Evolutionary conservation across 2,329 filamentous ascomycete genomes (phyloP).

Genomic region (Sporothrix dimorphospora): DNA sequence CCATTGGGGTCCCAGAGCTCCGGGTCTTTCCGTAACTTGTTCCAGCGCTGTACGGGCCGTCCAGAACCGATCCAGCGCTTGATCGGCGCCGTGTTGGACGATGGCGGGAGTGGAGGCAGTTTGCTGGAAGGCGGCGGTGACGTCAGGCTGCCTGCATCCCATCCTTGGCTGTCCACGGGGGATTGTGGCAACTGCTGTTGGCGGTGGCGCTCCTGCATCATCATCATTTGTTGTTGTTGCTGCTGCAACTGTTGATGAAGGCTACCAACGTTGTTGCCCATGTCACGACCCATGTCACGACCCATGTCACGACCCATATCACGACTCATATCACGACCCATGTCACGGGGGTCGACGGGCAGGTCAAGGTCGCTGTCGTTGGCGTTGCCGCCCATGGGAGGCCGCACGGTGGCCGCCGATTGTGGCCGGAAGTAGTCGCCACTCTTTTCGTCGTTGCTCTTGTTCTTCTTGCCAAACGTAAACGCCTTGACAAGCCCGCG

Average conservation of each 20-base stretch:
- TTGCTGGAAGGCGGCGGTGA: conserved; percentile 50
- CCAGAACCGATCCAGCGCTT: conserved; percentile 59
- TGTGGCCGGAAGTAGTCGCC: conserved; percentile 41
- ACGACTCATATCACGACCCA: not conserved
- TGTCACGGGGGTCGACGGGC: conserved; percentile 31
- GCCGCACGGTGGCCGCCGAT: conserved; percentile 46
- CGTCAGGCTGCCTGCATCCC: conserved; percentile 34
- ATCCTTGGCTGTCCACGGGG: conserved; percentile 29
- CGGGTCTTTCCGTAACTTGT: conserved; percentile 61
- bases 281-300: not conserved
- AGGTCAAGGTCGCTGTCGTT: conserved; percentile 33
- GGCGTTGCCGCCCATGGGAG: conserved; percentile 33
- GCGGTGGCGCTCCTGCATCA: conserved; percentile 26
- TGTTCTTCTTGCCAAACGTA: conserved; percentile 54
- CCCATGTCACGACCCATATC: not conserved
- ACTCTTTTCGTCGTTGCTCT: conserved; percentile 35
- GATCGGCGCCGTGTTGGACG: conserved; percentile 45
- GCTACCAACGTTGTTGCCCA: not conserved
- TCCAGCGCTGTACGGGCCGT: conserved; percentile 55
- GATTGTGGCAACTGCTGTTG: conserved; percentile 26
- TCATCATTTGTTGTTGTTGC: conserved; percentile 24
- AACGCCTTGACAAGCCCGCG: conserved; percentile 59
- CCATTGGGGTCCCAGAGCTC: conserved; percentile 65
- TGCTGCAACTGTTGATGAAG: conserved; percentile 29
- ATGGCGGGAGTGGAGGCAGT: conserved; percentile 48